Evolutionary conservation across 2,329 filamentous ascomycete genomes (phyloP), one percentile per base, ranked within the genome.

Genomic region (Moelleriella libera): DNA sequence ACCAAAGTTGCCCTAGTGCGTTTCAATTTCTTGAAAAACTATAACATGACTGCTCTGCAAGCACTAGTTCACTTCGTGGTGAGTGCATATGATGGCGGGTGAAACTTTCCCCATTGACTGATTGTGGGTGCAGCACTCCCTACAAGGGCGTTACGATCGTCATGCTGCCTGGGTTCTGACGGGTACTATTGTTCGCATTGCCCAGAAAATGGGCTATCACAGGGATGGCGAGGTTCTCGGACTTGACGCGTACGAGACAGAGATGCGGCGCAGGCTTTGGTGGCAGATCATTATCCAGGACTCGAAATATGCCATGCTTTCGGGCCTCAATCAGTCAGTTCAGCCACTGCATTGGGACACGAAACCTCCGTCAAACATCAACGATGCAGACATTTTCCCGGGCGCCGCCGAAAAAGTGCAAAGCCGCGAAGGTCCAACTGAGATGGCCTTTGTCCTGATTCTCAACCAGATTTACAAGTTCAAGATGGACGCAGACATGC

Each of bases 251-350:
- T 82, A 82, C 53, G 79, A 84, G 54, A 75, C 74, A 2, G 79
- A 85, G 57, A 83, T 84, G 69, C 71, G 80, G n/a, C 67, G 80
- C 42, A 68, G 81, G 6, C 67, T 83, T 21, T 85, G 80, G 80
- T 82, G 78, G 78, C 72, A 78, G 55, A 71, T 83, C 30, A 67
- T 78, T 45, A 64, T 80, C 48, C 66, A 77, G 46, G 78, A 82
- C 51, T 66, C 71, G 42, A 74, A 76, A 52, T 73, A 73, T 48
- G 76, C 75, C 41, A 61, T 80, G 49, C 64, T 76, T 49, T 78
- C 77, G 5, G 77, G 77, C 1, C 67, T 80, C 29, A 75, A 68
- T 49, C 70, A 74, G 51, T 70, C 71, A 8, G 61, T 74, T 47
- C 61, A 76, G 2, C 70, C 72, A 4, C 65, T 64, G n/a, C 66